Percentiles rank a stretch among this genome's conserved stretches.
phyloP scores from a whole-genome alignment of 2,329 filamentous ascomycete species.

The Cladosporium sp. region DNA sequence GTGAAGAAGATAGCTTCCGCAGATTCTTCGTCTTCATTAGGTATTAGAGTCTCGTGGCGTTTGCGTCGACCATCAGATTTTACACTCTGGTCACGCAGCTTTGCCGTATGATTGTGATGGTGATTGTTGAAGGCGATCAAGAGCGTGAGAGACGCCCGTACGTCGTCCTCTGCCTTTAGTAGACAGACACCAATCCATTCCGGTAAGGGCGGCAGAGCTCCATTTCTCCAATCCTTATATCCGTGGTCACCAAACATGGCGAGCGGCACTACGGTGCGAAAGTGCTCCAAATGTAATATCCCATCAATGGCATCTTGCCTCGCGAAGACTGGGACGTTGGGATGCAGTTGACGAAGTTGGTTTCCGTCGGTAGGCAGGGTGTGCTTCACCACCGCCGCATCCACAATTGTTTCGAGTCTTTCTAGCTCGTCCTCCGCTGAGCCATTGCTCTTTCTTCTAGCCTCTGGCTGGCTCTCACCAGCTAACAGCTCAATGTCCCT shows the following conservation, averaged over 20 bases:
- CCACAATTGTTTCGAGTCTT: slow-evolving; percentile 38
- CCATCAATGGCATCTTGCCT: slow-evolving; percentile 50
- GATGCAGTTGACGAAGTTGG: slow-evolving; percentile 51
- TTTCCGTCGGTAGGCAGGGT: slow-evolving; percentile 48
- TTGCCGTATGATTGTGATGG: slow-evolving; percentile 12
- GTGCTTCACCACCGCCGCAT: slow-evolving; percentile 48
- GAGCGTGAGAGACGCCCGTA: slow-evolving; percentile 56
- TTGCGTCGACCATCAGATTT: neutral
- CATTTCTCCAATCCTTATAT: slow-evolving; percentile 40
- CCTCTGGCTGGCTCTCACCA: slow-evolving; percentile 21
- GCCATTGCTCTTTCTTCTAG: slow-evolving; percentile 14
- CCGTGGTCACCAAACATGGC: slow-evolving; percentile 37
- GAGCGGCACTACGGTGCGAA: slow-evolving; percentile 48
- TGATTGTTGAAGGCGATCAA: slow-evolving; percentile 48
- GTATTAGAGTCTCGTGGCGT: slow-evolving; percentile 6
- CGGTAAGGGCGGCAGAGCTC: slow-evolving; percentile 44
- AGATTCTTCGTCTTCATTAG: slow-evolving; percentile 24
- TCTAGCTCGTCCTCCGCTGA: neutral
- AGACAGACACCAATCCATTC: slow-evolving; percentile 55
- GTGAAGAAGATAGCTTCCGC: slow-evolving; percentile 57
- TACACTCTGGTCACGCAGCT: slow-evolving; percentile 6
- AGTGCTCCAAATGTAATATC: slow-evolving; percentile 55
- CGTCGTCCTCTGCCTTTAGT: slow-evolving; percentile 48
- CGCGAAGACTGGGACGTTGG: slow-evolving; percentile 53
- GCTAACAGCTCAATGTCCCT: slow-evolving; percentile 44